phyloP scores from a whole-genome alignment of 2,329 filamentous ascomycete genomes.

The Fusarium sp. region DNA sequence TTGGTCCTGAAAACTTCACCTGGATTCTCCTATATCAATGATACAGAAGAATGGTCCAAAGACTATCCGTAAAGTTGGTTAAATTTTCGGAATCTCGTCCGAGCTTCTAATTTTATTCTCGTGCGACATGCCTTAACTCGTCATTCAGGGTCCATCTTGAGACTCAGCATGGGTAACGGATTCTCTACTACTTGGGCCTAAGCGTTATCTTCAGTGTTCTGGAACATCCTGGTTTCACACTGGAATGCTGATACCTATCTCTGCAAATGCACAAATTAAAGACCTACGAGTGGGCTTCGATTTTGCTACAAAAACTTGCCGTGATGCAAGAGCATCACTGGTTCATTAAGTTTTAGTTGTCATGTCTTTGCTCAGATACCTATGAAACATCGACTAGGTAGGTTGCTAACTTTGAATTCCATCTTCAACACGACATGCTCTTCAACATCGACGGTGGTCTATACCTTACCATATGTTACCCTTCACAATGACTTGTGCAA shows the following conservation, averaged over 20 bases:
- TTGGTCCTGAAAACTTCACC: background rate
- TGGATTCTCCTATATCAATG: background rate
- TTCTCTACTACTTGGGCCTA: constrained; percentile 2
- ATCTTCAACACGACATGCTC: too few relatives aligned
- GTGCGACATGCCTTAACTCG: background rate
- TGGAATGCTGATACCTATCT: constrained; percentile 8
- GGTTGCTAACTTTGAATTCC: too few relatives aligned
- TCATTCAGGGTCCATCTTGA: constrained; percentile 15
- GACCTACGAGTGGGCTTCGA: background rate
- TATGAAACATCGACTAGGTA: too few relatives aligned
- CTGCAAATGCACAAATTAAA: constrained; percentile 23
- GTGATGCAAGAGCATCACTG: background rate
- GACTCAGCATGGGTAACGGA: background rate
- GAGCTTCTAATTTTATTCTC: constrained; percentile 24
- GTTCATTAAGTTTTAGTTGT: background rate
- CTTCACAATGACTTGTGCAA: background rate
- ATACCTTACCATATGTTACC: background rate
- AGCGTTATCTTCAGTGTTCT: constrained; percentile 27
- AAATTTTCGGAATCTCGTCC: constrained; percentile 16
- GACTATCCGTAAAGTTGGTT: background rate
- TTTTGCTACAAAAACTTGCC: background rate
- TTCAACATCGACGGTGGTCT: too few relatives aligned
- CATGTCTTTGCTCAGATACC: too few relatives aligned
- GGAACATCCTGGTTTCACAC: constrained; percentile 20
- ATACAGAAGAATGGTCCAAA: background rate